Evolutionary conservation across 345 rosid genomes (phyloP).

Genomic region (Gossypium herbaceum): DNA sequence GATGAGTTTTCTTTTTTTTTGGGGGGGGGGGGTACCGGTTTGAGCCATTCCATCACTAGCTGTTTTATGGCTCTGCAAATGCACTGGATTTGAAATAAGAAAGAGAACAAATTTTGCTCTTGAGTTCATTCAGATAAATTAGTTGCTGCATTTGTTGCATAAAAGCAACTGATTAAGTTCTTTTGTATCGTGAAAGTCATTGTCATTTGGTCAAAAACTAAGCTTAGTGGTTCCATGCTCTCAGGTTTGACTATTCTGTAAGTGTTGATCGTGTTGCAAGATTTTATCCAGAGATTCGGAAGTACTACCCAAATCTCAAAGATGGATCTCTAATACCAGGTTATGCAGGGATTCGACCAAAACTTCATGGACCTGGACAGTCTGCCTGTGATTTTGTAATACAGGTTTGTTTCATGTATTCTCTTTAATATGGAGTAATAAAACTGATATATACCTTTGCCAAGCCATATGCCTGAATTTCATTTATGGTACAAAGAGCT

Average conservation of each 20-base stretch:
- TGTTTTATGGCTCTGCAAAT: not conserved
- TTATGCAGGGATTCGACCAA: constrained; percentile 85
- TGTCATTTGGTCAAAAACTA: constrained; percentile 4
- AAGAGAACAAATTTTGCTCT: not conserved
- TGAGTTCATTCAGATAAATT: not conserved
- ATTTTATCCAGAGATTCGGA: constrained; percentile 74
- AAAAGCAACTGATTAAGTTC: constrained; percentile 2
- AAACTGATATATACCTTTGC: not conserved
- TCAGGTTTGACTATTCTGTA: constrained; percentile 73
- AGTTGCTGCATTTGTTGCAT: not conserved
- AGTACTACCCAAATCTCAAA: constrained; percentile 70
- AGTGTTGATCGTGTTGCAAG: constrained; percentile 41
- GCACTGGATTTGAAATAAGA: not conserved
- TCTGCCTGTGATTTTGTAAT: constrained; percentile 66
- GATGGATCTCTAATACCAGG: constrained; percentile 72
- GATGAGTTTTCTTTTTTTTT: no score
- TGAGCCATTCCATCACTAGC: not conserved
- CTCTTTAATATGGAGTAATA: not conserved
- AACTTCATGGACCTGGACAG: constrained; percentile 73
- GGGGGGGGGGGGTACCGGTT: not conserved
- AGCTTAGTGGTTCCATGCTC: constrained; percentile 13
- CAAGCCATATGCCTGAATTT: not conserved
- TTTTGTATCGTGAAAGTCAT: not conserved
- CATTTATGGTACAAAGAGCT: not conserved
- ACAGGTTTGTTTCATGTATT: constrained; percentile 45